Conservation (phyloP, 345 rosid species). For the Carallia pectinifolia region DNA sequence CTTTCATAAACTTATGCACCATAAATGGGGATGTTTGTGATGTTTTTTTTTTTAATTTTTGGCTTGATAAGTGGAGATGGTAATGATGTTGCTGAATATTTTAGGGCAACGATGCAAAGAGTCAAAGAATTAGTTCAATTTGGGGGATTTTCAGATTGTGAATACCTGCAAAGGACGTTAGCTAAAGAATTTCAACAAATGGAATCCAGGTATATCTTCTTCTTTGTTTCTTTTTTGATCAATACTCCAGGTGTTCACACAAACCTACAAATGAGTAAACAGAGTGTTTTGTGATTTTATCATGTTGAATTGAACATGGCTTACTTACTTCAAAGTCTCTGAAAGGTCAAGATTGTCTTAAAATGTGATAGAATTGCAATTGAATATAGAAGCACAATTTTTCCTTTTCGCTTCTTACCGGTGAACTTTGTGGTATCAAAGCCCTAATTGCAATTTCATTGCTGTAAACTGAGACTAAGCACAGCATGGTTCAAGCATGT, state of each 20-base stretch:
- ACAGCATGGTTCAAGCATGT: too few species aligned
- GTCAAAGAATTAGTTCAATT: slow-evolving; percentile 53
- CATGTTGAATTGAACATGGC: not conserved
- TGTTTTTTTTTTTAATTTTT: too few species aligned
- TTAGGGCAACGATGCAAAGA: slow-evolving; percentile 70
- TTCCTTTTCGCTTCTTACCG: too few species aligned
- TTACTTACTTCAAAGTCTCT: too few species aligned
- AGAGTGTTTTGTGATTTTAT: not conserved
- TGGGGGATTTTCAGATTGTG: slow-evolving; percentile 29
- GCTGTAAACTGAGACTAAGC: too few species aligned
- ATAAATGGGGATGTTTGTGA: not conserved
- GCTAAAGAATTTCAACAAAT: slow-evolving; percentile 72
- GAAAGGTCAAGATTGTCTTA: too few species aligned
- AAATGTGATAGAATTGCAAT: too few species aligned
- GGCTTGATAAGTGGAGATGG: not conserved
- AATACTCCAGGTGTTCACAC: too few species aligned
- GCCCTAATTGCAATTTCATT: too few species aligned
- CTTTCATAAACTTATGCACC: too few species aligned
- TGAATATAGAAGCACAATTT: too few species aligned
- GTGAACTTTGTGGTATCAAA: too few species aligned
- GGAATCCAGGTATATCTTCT: slow-evolving; percentile 58
- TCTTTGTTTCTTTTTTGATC: not conserved
- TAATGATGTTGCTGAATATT: slow-evolving; percentile 8
- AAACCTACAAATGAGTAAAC: not conserved
- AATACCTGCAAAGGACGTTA: slow-evolving; percentile 51